These are phyloP conservation scores for Globisporangium cederbergense DNA, from an alignment of 352 stramenopile genomes.

Conservation along the genomic window DNA sequence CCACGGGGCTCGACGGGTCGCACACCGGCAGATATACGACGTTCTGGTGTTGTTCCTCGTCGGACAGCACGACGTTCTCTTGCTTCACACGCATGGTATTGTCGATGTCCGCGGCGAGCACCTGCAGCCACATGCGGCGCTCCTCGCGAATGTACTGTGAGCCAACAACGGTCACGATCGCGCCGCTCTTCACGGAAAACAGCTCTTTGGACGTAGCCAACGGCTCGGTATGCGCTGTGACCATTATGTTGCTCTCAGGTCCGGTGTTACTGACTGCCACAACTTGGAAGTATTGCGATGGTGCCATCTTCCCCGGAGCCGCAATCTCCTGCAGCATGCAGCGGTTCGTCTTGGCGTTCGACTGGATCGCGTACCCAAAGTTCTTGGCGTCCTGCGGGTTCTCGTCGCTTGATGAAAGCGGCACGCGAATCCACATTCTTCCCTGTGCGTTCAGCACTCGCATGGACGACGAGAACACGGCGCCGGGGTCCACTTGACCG, in stretches of 20 bases:
- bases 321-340: constrained; percentile 76
- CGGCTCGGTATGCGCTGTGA: constrained; percentile 36
- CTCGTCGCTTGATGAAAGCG: constrained; percentile 24
- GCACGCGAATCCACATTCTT: constrained; percentile 66
- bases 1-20: constrained; percentile 20
- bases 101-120: constrained; percentile 54
- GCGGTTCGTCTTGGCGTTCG: constrained; percentile 71
- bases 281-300: constrained; percentile 54
- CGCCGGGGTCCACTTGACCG: constrained; percentile 47
- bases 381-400: constrained; percentile 39
- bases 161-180: constrained; percentile 48
- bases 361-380: constrained; percentile 75
- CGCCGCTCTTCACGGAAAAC: constrained; percentile 47
- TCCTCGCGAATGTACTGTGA: constrained; percentile 49
- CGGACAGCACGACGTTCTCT: constrained; percentile 28
- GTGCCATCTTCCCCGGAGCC: constrained; percentile 46
- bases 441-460: constrained; percentile 54
- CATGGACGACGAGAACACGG: constrained; percentile 45
- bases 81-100: constrained; percentile 33
- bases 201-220: constrained; percentile 39
- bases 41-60: constrained; percentile 39
- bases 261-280: neutral
- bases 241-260: neutral
- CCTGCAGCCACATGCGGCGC: constrained; percentile 59
- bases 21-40: constrained; percentile 62